Evolutionary conservation across 208 protist genomes (phyloP).

Genomic region (Leishmania mexicana): DNA sequence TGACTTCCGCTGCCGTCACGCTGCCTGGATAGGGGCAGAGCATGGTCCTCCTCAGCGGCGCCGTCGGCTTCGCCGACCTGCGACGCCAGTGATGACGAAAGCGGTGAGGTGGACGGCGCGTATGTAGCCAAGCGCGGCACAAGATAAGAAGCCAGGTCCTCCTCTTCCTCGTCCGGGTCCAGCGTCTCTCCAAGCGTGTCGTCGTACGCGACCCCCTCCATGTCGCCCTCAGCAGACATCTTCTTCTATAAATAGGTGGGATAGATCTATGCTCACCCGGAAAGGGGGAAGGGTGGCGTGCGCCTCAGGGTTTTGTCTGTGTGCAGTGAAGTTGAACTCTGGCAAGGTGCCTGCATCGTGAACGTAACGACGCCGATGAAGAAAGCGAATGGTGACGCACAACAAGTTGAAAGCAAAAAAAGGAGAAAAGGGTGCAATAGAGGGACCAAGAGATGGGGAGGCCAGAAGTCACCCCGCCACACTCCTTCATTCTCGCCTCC

Average conservation of each 20-base stretch:
- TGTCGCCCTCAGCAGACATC: constrained; percentile 4
- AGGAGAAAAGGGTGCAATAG: background rate
- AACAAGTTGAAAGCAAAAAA: background rate
- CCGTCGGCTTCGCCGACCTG: constrained; percentile 15
- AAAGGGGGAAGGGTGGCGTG: background rate
- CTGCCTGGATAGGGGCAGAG: background rate
- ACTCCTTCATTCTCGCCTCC: background rate
- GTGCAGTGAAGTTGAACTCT: background rate
- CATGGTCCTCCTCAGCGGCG: constrained; percentile 13
- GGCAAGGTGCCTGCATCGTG: background rate
- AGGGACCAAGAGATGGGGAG: background rate
- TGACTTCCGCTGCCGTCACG: background rate
- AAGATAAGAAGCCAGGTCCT: constrained; percentile 44
- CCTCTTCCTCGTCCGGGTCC: constrained; percentile 21
- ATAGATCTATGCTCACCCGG: background rate
- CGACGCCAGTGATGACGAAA: constrained; percentile 16
- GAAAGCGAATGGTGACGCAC: background rate
- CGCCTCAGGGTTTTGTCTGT: background rate
- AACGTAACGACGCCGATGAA: background rate
- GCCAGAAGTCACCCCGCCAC: background rate
- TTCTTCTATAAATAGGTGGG: constrained; percentile 1
- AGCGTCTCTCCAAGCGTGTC: constrained; percentile 26
- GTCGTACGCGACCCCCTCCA: background rate
- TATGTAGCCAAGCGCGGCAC: constrained; percentile 53
- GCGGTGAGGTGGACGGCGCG: constrained; percentile 3